A percentile compares a stretch with the other conserved stretches of the same genome.
These are phyloP conservation scores for Rutstroemia sp. DNA, from an alignment of 2,329 filamentous ascomycete genomes.

Conservation along the genomic window DNA sequence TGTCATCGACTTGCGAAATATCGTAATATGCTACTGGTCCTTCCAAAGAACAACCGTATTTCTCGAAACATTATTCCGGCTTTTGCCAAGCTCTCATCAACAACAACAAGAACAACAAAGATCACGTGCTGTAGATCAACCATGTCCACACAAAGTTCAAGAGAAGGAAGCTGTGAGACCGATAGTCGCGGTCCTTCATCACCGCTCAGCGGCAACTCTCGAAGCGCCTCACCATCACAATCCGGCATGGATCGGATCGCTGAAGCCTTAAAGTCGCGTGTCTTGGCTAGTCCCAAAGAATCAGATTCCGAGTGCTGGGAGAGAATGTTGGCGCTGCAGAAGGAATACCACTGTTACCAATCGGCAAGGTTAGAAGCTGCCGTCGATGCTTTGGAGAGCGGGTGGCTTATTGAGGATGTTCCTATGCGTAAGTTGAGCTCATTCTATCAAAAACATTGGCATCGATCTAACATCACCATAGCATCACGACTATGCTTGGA, in stretches of 20 bases:
- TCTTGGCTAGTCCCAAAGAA: constrained; percentile 8
- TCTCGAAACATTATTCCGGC: neutral
- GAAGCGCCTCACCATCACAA: constrained; percentile 9
- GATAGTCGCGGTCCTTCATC: constrained; percentile 10
- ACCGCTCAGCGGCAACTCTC: constrained; percentile 5
- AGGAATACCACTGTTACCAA: constrained; percentile 27
- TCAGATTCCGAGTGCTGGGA: constrained; percentile 24
- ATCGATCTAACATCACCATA: constrained; percentile 8
- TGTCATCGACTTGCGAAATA: neutral
- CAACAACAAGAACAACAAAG: constrained; percentile 1
- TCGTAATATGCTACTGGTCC: constrained; percentile 2
- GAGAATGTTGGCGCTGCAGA: constrained; percentile 25
- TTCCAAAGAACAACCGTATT: neutral
- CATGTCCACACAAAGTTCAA: constrained; percentile 5
- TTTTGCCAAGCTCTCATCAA: neutral
- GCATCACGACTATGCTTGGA: constrained; percentile 27
- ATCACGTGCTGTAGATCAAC: constrained; percentile 1
- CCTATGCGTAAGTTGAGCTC: constrained; percentile 20
- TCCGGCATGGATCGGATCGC: neutral
- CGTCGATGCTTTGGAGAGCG: constrained; percentile 24
- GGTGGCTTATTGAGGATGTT: constrained; percentile 18
- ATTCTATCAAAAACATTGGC: neutral
- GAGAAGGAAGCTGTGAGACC: constrained; percentile 8
- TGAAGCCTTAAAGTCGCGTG: constrained; percentile 7
- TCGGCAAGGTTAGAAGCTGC: constrained; percentile 27